Evolutionary conservation across 2,329 filamentous ascomycete species (phyloP), one percentile per base, ranked within the genome.

Genomic region (Hymenoscyphus linearis): DNA sequence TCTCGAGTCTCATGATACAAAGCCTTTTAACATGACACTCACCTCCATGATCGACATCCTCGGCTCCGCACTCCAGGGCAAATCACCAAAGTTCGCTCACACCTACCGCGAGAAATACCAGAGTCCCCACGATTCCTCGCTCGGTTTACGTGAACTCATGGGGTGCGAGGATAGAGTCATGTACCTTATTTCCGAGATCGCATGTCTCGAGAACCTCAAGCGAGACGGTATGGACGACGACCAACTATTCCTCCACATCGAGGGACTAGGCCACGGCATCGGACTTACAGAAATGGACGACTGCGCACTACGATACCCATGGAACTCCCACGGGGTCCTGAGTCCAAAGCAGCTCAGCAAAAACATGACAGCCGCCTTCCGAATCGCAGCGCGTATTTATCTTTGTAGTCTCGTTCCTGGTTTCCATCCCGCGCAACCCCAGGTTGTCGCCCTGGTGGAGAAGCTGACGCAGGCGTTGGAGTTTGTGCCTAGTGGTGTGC

Each of bases 181-280:
- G 92, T 98, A 96, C 75, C 82, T 98, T 70, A 96, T 99, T 74
- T 96, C 92, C 1, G 95, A 99, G 77, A 96, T 98, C 70, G 91
- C 93, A 59, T 98, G 95, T 76, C 85, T 99, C 58, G 95, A 98
- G 74, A 89, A 90, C 3, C 84, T 97, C 66, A 96, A 95, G 80
- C 78, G 81, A 44, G 85, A 89, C 63, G 90, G 89, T 68, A 91
- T 95, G 78, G 90, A 96, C 68, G 88, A 95, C 71, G 87, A 95
- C 66, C 85, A 86, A 57, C 85, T 98, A 52, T 97, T 93, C 82
- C 85, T 89, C 63, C 93, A 97, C 75, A 91, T 98, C 44, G 87
- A 89, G 64, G 86, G 89, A n/a, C 85, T 98, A 6, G 93, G 91
- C 53, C 84, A 89, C 71, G 91, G 96, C 74, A 90, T 98, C 69